A percentile compares a stretch with the other conserved stretches of the same genome.
These are phyloP conservation scores for Talaromyces trachyspermus DNA, from an alignment of 495 filamentous ascomycete genomes.

Conservation along the genomic window DNA sequence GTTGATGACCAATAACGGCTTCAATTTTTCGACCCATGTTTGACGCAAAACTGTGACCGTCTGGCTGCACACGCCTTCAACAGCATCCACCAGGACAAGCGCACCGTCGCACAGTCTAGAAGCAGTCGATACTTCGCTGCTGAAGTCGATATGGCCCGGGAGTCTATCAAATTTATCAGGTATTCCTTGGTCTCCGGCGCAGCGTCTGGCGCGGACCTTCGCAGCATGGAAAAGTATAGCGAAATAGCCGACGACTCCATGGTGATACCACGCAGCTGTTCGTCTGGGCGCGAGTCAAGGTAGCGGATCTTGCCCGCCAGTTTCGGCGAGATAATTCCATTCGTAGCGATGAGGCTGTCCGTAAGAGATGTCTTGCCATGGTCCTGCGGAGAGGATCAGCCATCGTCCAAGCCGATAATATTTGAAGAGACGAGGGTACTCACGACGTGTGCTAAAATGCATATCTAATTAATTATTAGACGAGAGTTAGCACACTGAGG, in stretches of 20 bases:
- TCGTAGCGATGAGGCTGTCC: slow-evolving; percentile 93
- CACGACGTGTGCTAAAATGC: slow-evolving; percentile 94
- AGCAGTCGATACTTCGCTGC: slow-evolving; percentile 93
- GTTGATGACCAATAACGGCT: slow-evolving; percentile 92
- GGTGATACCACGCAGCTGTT: slow-evolving; percentile 94
- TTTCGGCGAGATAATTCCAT: slow-evolving; percentile 98
- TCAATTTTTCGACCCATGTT: slow-evolving; percentile 92
- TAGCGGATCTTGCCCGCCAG: slow-evolving; percentile 97
- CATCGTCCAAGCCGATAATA: slow-evolving; percentile 11
- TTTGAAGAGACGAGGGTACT: slow-evolving; percentile 21
- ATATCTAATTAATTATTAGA: slow-evolving; percentile 65
- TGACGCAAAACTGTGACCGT: slow-evolving; percentile 95
- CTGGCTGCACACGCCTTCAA: slow-evolving; percentile 97
- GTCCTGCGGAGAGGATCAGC: slow-evolving; percentile 42
- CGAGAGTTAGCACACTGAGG: too few relatives aligned
- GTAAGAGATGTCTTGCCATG: slow-evolving; percentile 98
- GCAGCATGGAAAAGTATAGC: slow-evolving; percentile 86
- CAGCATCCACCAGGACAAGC: slow-evolving; percentile 92
- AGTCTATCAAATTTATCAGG: slow-evolving; percentile 96
- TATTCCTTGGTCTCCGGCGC: slow-evolving; percentile 73
- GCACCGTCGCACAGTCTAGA: slow-evolving; percentile 93
- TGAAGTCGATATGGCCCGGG: slow-evolving; percentile 99
- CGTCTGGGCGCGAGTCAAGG: slow-evolving; percentile 92
- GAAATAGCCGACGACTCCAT: slow-evolving; percentile 99
- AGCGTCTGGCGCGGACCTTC: slow-evolving; percentile 58